phyloP scores from a whole-genome alignment of 2,329 filamentous ascomycete genomes.

The Talaromyces sp. region DNA sequence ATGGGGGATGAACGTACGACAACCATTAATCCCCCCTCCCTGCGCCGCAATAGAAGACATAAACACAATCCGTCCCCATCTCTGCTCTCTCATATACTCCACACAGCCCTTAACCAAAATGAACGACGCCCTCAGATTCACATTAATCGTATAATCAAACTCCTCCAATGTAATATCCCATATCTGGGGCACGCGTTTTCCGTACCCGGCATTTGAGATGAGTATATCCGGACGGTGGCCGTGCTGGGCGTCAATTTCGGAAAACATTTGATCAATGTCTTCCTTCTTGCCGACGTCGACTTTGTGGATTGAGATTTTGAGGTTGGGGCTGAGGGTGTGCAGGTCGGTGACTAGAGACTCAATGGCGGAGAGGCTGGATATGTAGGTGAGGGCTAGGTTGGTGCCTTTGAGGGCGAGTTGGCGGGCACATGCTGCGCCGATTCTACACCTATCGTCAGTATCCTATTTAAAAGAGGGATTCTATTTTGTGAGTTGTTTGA shows the following conservation, averaged over 20 bases:
- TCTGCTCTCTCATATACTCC: conserved; percentile 57
- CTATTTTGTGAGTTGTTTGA: background rate
- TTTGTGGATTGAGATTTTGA: conserved; percentile 54
- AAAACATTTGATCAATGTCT: conserved; percentile 54
- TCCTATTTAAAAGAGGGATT: background rate
- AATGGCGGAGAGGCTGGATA: conserved; percentile 49
- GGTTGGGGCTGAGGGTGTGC: conserved; percentile 30
- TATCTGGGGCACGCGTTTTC: conserved; percentile 56
- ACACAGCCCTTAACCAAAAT: conserved; percentile 60
- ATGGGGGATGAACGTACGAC: conserved; percentile 33
- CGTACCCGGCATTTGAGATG: conserved; percentile 64
- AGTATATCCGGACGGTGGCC: conserved; percentile 55
- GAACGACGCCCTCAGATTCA: conserved; percentile 63
- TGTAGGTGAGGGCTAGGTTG: conserved; percentile 60
- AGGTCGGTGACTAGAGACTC: conserved; percentile 46
- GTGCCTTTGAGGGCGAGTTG: conserved; percentile 53
- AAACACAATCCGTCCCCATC: conserved; percentile 64
- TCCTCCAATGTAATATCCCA: conserved; percentile 62
- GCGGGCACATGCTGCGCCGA: conserved; percentile 57
- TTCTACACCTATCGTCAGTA: conserved; percentile 41
- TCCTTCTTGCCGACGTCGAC: conserved; percentile 56
- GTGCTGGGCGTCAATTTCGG: conserved; percentile 52
- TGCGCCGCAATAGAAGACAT: conserved; percentile 62
- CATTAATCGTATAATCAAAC: conserved; percentile 60
- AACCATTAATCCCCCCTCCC: conserved; percentile 63